Evolutionary conservation across 306 rosid species (phyloP).

Genomic region (Arachis stenosperma): DNA sequence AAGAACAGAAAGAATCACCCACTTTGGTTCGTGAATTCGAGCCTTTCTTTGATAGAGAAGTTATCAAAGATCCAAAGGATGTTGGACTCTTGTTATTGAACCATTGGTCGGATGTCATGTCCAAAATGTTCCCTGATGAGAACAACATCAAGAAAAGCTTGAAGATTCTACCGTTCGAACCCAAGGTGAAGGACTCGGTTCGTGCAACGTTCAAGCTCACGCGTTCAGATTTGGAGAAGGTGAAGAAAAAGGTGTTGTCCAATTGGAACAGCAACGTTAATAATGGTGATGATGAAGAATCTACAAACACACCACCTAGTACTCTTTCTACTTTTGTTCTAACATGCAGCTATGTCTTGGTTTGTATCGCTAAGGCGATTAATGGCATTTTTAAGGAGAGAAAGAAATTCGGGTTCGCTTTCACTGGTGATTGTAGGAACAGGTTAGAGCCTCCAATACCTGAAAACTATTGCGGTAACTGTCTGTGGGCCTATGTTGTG

Average conservation of each 20-base stretch:
- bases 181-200: constrained; percentile 5
- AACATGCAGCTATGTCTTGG: constrained; percentile 32
- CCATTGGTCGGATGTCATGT: not conserved
- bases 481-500: not conserved
- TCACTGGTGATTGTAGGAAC: constrained; percentile 21
- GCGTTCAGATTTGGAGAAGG: constrained; percentile 35
- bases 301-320: constrained; percentile 24
- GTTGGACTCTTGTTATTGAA: constrained; percentile 4
- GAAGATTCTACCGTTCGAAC: constrained; percentile 27
- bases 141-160: not conserved
- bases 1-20: not conserved
- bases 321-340: constrained; percentile 47
- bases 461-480: constrained; percentile 30
- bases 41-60: constrained; percentile 47
- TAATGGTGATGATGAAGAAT: not conserved
- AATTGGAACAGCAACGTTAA: constrained; percentile 10
- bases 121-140: not conserved
- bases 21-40: constrained; percentile 32
- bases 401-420: not conserved
- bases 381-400: not conserved
- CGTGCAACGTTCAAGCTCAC: constrained; percentile 52
- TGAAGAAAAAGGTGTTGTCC: constrained; percentile 31
- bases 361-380: constrained; percentile 44
- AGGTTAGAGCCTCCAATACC: constrained; percentile 38
- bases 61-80: constrained; percentile 39